Base-by-base conservation (phyloP, 768 basidiomycete genomes). In the Clavulina sp. region DNA sequence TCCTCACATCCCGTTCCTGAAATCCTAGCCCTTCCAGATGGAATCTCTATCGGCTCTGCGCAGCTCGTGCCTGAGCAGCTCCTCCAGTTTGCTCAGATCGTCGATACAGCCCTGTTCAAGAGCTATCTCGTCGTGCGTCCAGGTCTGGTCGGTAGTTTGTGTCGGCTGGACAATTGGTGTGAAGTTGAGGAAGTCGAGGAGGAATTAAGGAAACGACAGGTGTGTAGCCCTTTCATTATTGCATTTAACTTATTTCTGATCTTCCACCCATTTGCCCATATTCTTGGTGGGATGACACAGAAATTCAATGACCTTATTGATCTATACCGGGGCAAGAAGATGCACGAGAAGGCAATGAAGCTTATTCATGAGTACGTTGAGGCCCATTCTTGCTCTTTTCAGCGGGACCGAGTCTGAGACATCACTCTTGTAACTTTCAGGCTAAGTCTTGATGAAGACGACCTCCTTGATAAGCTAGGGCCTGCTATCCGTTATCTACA, bases 81-180 rank as follows among this genome's bases (percentile, higher is more conserved):
- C 4, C 70, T 92, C 33, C 74, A 86, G 19, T 86, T 82, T 52
- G 89, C 91, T 0, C 92, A 96, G 65, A 79, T 97, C 31, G 84
- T 96, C 24, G 88, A 97, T 60, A 96, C 95, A 1, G 92, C 86
- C 5, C 67, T 97, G 57, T 91, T 97, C 66, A 93, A 95, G 66
- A 80, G 83, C 2, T 95, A 93, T 63, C 67, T 97, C 21, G 72
- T 86, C 21, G 80, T 82, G 38, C 71, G 82, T 41, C 36, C 36
- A 13, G 75, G 73, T 9, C 67, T 99, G 52, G 68, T 97, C 6
- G 88, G 86, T 0, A 78, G 86, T 29, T 65, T 96, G 48, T 97
- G 93, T 64, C 75, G 93, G 40, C 69, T 93, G 24, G 76, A 86
- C 2, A 97, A 95, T 64, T 99, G 91, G 89, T 97, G 93, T 64